Conservation (phyloP, 306 rosid genomes). For the Trifolium subterraneum region DNA sequence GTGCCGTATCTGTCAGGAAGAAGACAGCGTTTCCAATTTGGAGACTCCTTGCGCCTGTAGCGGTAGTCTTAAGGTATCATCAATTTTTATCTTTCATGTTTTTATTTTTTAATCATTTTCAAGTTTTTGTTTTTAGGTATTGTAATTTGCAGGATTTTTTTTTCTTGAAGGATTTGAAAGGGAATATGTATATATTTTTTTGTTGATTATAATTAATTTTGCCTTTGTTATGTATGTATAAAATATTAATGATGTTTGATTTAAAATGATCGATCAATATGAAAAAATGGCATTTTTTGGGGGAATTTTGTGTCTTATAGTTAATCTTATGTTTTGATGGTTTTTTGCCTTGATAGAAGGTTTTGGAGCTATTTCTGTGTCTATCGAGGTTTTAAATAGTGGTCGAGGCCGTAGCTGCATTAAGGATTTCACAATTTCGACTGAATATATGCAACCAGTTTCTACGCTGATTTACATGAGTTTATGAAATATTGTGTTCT, state of each 20-base stretch:
- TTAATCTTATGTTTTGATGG: not conserved
- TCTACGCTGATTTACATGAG: not conserved
- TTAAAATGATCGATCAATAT: slow-evolving; percentile 15
- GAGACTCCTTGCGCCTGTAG: slow-evolving; percentile 92
- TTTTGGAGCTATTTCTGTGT: not conserved
- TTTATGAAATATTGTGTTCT: slow-evolving; percentile 18
- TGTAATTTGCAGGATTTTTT: not conserved
- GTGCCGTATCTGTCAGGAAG: slow-evolving; percentile 99
- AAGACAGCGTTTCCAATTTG: slow-evolving; percentile 70
- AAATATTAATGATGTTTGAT: not conserved
- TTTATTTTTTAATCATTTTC: not conserved
- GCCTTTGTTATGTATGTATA: no score
- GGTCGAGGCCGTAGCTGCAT: no score
- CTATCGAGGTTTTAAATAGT: no score
- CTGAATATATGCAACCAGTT: no score
- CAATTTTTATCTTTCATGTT: not conserved
- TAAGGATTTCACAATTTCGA: no score
- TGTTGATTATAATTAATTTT: not conserved
- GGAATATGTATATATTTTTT: not conserved
- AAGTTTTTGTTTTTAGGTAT: not conserved
- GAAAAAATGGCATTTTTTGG: not conserved
- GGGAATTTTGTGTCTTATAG: not conserved
- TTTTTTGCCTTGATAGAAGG: slow-evolving; percentile 1
- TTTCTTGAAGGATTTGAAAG: not conserved
- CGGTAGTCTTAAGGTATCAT: slow-evolving; percentile 90